These are phyloP conservation scores for Kitagawia praeruptora DNA, from an alignment of 129 eudicot species.

Conservation along the genomic window DNA sequence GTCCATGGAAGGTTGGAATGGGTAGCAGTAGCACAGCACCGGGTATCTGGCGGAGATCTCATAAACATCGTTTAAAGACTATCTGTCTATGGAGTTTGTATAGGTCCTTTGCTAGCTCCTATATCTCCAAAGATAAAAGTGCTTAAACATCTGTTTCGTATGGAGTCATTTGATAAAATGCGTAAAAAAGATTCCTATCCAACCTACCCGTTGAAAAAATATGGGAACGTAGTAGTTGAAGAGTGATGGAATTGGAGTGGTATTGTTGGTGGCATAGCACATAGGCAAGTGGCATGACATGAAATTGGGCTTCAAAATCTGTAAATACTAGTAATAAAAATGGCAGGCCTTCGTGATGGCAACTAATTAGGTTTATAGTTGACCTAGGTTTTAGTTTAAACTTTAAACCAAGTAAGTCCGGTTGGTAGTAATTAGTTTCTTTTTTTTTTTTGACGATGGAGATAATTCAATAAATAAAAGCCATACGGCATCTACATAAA, in stretches of 20 bases:
- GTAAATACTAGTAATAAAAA: neutral
- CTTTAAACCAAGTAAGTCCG: neutral
- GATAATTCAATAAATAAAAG: too few relatives aligned
- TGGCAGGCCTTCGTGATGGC: slow-evolving; percentile 66
- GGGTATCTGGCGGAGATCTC: too few relatives aligned
- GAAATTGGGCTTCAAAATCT: neutral
- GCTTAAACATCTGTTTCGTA: too few relatives aligned
- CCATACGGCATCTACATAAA: too few relatives aligned
- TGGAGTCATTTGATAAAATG: neutral
- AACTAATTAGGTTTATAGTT: slow-evolving; percentile 30
- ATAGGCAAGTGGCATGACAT: neutral
- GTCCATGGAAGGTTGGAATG: too few relatives aligned
- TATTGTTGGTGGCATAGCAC: neutral
- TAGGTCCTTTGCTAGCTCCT: too few relatives aligned
- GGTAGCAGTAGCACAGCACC: too few relatives aligned
- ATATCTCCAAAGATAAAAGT: too few relatives aligned
- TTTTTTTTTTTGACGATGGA: too few relatives aligned
- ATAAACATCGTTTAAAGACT: too few relatives aligned
- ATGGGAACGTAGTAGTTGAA: neutral
- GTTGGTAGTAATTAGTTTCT: too few relatives aligned
- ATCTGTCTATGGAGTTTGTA: too few relatives aligned
- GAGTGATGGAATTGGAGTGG: neutral
- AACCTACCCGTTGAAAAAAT: neutral
- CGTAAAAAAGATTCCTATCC: neutral
- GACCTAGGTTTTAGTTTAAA: slow-evolving; percentile 17